These are phyloP conservation scores for Tolypocladium paradoxum DNA, from an alignment of 2,329 filamentous ascomycete species.

Conservation along the genomic window DNA sequence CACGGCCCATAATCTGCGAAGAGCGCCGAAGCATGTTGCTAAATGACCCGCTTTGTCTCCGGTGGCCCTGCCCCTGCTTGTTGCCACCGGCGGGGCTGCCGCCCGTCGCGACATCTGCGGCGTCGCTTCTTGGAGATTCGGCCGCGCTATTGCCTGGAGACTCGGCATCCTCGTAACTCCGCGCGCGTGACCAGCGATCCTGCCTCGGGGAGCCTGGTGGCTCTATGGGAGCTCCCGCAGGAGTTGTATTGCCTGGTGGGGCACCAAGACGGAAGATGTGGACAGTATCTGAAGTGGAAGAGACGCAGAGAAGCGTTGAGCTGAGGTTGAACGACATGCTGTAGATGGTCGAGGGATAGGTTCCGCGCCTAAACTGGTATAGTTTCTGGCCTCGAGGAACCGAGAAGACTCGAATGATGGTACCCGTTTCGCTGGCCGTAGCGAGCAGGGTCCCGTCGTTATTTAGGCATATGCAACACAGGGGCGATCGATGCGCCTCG, in stretches of 20 bases:
- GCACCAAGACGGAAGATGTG: constrained; percentile 80
- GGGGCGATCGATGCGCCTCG: constrained; percentile 83
- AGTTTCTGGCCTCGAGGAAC: constrained; percentile 85
- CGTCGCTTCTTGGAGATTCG: constrained; percentile 42
- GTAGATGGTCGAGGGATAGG: constrained; percentile 90
- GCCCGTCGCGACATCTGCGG: constrained; percentile 23
- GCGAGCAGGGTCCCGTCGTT: constrained; percentile 85
- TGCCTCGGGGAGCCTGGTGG: constrained; percentile 29
- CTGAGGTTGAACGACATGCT: constrained; percentile 98
- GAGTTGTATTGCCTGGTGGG: constrained; percentile 28
- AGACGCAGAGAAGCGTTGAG: constrained; percentile 87
- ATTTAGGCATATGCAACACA: constrained; percentile 86
- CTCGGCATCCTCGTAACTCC: constrained; percentile 37
- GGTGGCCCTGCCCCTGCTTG: constrained; percentile 18
- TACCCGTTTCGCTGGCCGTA: constrained; percentile 94
- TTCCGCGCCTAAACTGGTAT: constrained; percentile 90
- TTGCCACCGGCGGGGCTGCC: constrained; percentile 15
- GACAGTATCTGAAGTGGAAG: constrained; percentile 90
- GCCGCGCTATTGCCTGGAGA: constrained; percentile 33
- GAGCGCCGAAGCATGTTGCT: constrained; percentile 88
- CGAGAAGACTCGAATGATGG: constrained; percentile 92
- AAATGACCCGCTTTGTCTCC: constrained; percentile 62
- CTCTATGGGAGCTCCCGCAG: constrained; percentile 25
- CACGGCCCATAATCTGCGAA: constrained; percentile 84
- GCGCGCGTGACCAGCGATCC: constrained; percentile 42